These are phyloP conservation scores for Gymnopilus junonius DNA, from an alignment of 768 basidiomycete species.

Conservation along the genomic window DNA sequence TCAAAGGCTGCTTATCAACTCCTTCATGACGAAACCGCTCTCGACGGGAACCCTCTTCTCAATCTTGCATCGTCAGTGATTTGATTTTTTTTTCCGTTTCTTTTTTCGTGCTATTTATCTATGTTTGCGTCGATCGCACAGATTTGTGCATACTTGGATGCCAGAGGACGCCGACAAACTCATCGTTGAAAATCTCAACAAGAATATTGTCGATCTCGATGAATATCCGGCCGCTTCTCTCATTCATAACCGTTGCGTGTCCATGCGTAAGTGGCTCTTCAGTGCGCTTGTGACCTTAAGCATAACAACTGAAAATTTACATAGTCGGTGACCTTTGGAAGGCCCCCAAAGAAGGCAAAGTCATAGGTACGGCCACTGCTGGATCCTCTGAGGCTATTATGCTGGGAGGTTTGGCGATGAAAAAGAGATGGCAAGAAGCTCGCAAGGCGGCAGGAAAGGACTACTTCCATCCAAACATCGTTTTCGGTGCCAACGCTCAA, in stretches of 20 bases:
- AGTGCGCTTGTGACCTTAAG: background rate
- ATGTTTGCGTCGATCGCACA: conserved; percentile 13
- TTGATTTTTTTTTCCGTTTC: background rate
- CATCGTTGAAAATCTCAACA: conserved; percentile 65
- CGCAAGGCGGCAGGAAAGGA: conserved; percentile 65
- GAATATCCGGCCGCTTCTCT: conserved; percentile 63
- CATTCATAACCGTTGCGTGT: conserved; percentile 58
- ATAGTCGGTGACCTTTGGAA: conserved; percentile 66
- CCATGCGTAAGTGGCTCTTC: conserved; percentile 48
- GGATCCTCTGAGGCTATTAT: conserved; percentile 72
- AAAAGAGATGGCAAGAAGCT: conserved; percentile 66
- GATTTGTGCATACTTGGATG: conserved; percentile 64
- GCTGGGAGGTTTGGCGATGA: conserved; percentile 72
- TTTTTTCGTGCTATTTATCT: background rate
- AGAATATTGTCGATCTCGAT: conserved; percentile 70
- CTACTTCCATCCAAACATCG: conserved; percentile 56
- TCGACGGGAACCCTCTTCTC: conserved; percentile 61
- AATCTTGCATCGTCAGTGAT: conserved; percentile 67
- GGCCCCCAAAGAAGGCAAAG: conserved; percentile 57
- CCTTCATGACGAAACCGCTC: conserved; percentile 57
- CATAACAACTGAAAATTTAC: conserved; percentile 4
- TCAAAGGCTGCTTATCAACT: conserved; percentile 52
- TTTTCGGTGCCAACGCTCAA: conserved; percentile 66
- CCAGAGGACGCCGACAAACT: conserved; percentile 55
- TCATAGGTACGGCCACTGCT: conserved; percentile 66